These are phyloP conservation scores for Diplodia corticola DNA, from an alignment of 2,329 filamentous ascomycete genomes.

Conservation along the genomic window DNA sequence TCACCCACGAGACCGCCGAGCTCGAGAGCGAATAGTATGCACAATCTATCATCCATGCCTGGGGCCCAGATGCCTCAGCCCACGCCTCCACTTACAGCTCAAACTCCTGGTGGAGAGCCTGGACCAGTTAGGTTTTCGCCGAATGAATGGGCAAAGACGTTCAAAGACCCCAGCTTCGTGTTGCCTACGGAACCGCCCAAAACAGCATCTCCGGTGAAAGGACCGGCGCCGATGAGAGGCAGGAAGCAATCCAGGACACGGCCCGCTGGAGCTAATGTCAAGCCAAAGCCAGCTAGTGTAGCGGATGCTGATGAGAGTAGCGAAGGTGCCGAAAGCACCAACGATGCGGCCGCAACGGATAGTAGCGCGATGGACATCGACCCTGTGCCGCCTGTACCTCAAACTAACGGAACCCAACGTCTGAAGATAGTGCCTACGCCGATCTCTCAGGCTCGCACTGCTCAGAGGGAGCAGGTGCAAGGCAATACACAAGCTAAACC, in stretches of 20 bases:
- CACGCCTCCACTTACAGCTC: constrained; percentile 17
- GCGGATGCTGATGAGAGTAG: constrained; percentile 7
- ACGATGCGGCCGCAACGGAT: constrained; percentile 12
- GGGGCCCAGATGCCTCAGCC: constrained; percentile 28
- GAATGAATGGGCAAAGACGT: constrained; percentile 46
- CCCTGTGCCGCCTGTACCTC: constrained; percentile 30
- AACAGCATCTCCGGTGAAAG: constrained; percentile 27
- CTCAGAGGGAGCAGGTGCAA: constrained; percentile 13
- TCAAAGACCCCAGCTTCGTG: constrained; percentile 46
- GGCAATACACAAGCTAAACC: neutral
- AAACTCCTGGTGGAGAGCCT: neutral
- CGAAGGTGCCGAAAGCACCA: constrained; percentile 28
- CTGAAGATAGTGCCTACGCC: constrained; percentile 28
- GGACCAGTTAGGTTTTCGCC: constrained; percentile 41
- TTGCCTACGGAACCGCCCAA: constrained; percentile 24
- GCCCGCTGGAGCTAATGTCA: neutral
- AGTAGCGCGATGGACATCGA: constrained; percentile 53
- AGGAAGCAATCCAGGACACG: constrained; percentile 18
- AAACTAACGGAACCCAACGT: constrained; percentile 22
- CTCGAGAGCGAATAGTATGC: constrained; percentile 32
- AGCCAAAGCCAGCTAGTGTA: constrained; percentile 16
- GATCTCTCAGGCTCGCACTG: constrained; percentile 5
- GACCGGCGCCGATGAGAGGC: constrained; percentile 10
- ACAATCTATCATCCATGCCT: constrained; percentile 34
- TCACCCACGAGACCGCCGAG: constrained; percentile 9